Percentiles rank a stretch among this genome's conserved stretches.
Conservation (phyloP, 371 early-diverging fungal species). For the Umbelopsis sp. region DNA sequence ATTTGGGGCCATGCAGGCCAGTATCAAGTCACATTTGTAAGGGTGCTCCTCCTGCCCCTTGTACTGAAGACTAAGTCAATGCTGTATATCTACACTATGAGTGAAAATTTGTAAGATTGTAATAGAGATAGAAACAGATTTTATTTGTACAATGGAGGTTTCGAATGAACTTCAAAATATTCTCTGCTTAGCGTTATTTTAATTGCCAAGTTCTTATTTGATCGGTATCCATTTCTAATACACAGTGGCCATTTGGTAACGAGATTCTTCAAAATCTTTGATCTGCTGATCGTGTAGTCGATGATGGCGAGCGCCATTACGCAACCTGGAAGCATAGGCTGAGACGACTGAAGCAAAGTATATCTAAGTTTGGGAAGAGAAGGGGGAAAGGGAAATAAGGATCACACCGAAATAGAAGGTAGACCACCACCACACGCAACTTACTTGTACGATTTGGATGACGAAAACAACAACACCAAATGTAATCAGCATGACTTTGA, state of each 20-base stretch:
- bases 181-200: no score
- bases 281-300: slow-evolving; percentile 55
- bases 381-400: not conserved
- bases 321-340: slow-evolving; percentile 48
- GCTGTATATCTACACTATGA: not conserved
- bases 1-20: not conserved
- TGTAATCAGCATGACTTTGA: slow-evolving; percentile 35
- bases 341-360: slow-evolving; percentile 53
- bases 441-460: slow-evolving; percentile 46
- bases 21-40: not conserved
- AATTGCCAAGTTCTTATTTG: no score
- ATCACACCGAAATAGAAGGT: no score
- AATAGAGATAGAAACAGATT: not conserved
- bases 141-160: slow-evolving; percentile 13
- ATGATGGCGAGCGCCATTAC: slow-evolving; percentile 55
- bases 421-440: not conserved
- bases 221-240: slow-evolving; percentile 29
- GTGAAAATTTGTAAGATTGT: not conserved
- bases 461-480: slow-evolving; percentile 45
- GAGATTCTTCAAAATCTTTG: slow-evolving; percentile 55
- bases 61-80: not conserved
- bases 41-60: not conserved
- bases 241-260: slow-evolving; percentile 55
- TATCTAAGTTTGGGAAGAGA: slow-evolving; percentile 29
- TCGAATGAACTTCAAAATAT: no score